phyloP scores from a whole-genome alignment of 495 filamentous ascomycete species.

The Lindgomyces ingoldianus region DNA sequence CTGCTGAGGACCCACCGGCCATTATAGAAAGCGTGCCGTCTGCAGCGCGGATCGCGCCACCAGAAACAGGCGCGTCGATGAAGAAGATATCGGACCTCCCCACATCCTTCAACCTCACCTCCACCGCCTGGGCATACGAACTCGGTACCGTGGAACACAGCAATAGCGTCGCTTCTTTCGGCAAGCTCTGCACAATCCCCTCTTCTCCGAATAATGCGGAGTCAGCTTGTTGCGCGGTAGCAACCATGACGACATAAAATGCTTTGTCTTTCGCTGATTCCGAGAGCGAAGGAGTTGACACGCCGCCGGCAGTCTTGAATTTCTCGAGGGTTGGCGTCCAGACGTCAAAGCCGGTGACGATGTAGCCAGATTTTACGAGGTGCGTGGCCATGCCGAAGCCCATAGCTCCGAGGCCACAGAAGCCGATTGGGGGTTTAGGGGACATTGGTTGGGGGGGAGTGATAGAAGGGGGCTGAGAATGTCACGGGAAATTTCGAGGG shows the following conservation, averaged over 20 bases:
- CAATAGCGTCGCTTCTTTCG: conserved; percentile 61
- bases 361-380: conserved; percentile 67
- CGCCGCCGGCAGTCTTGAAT: conserved; percentile 67
- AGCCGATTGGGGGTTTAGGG: conserved; percentile 57
- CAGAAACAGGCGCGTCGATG: conserved; percentile 75
- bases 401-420: conserved; percentile 87
- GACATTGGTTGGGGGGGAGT: conserved; percentile 14
- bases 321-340: conserved; percentile 70
- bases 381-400: conserved; percentile 84
- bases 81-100: conserved; percentile 66
- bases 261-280: conserved; percentile 62
- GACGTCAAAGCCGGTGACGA: conserved; percentile 75
- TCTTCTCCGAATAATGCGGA: conserved; percentile 64
- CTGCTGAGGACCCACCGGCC: conserved; percentile 62
- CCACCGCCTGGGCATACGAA: conserved; percentile 62
- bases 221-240: conserved; percentile 69
- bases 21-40: conserved; percentile 80
- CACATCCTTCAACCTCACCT: conserved; percentile 53
- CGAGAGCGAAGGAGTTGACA: conserved; percentile 59
- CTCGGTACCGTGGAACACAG: conserved; percentile 76
- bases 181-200: conserved; percentile 55
- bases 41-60: conserved; percentile 71
- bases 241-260: conserved; percentile 78
- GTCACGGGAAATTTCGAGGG: background rate
- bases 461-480: background rate